Evolutionary conservation across 371 early-diverging fungal species (phyloP), one percentile per base, ranked within the genome.

Genomic region (Polyrhizophydium stewartii): DNA sequence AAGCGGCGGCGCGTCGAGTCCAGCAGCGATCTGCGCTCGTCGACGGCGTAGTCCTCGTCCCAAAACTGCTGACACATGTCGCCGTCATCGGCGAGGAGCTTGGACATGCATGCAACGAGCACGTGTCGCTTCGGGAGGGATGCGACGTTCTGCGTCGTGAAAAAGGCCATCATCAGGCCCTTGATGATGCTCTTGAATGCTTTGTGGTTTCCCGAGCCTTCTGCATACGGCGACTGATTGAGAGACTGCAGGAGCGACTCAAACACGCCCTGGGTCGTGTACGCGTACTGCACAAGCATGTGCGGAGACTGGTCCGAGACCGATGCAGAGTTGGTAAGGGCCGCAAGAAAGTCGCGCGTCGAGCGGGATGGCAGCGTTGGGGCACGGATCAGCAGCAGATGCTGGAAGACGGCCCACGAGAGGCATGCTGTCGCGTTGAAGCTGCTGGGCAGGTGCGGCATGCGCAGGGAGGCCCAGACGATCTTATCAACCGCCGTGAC

Each of bases 11-110:
- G 52, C 10, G 73, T 63, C n/a, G 67, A 40, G 24, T 79, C 79
- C 22, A 79, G 53, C n/a, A 74, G 55, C 17, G 72, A 63, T 16
- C 74, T 33, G 31, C 72, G 64, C 9, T 73, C 73, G 12, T 25
- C 53, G n/a, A 66, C 25, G 17, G 58, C 68, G 40, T 69, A 74
- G 51, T 79, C 79, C 55, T 71, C 56, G n/a, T 65, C 52, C 76
- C 76, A 79, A 60, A 76, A 79, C 58, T 76, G 74, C 28, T 62
- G 27, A 30, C 60, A 43, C 35, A 79, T 49, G 16, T 65, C 68
- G 2, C 61, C 58, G 22, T 59, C 58, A 22, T 59, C 63, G 22
- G 13, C 24, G 56, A 72, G 72, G 1, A 76, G 30, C 24, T 33
- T 46, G 9, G 59, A 22, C 28, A 71, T 59, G 55, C 65, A 66